A percentile compares a stretch with the other conserved stretches of the same genome.
These are phyloP conservation scores for Plantago elongata DNA, from an alignment of 257 asterid species.

Conservation along the genomic window DNA sequence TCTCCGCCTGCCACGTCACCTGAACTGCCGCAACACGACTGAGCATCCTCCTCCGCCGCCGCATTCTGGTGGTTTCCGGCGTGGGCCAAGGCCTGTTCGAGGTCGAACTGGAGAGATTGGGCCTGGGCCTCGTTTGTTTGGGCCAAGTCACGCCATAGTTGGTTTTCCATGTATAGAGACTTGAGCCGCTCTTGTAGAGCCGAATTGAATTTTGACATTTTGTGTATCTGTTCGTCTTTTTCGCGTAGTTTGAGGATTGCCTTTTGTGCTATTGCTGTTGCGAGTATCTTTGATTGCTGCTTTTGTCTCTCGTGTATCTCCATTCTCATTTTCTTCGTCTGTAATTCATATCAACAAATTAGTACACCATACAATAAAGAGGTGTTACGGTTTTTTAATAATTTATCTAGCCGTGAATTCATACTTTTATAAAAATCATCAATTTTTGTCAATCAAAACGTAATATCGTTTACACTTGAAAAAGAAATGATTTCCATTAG, in stretches of 20 bases:
- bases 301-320: conserved; percentile 69
- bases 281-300: conserved; percentile 43
- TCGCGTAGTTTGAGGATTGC: conserved; percentile 47
- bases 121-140: conserved; percentile 78
- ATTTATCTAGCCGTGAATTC: too few relatives aligned
- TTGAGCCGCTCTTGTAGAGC: conserved; percentile 59
- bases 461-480: too few relatives aligned
- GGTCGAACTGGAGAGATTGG: conserved; percentile 51
- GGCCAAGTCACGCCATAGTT: conserved; percentile 62
- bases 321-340: conserved; percentile 50
- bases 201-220: conserved; percentile 48
- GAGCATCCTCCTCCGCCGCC: conserved; percentile 46
- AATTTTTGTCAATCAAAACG: too few relatives aligned
- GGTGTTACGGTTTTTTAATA: too few relatives aligned
- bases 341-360: background rate
- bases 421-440: too few relatives aligned
- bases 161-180: conserved; percentile 51
- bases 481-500: too few relatives aligned
- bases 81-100: conserved; percentile 61
- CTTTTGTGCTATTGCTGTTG: conserved; percentile 50
- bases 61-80: conserved; percentile 30
- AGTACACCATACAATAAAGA: too few relatives aligned
- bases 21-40: conserved; percentile 75
- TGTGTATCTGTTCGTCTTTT: conserved; percentile 67
- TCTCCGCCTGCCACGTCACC: conserved; percentile 21